These are phyloP conservation scores for Gossypioides kirkii DNA, from an alignment of 345 rosid genomes.

Conservation along the genomic window DNA sequence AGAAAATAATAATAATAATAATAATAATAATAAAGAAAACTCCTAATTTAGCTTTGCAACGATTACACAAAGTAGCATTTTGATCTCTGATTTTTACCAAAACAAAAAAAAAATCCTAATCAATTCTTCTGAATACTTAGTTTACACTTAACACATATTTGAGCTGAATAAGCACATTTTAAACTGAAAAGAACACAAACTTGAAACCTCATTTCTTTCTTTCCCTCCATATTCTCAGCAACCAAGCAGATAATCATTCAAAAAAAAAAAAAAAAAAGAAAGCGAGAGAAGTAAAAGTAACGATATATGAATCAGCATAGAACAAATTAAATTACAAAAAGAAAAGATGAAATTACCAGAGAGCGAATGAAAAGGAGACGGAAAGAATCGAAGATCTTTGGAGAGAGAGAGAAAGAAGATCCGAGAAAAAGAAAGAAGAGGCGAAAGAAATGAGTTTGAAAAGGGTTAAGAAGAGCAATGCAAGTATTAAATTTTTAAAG, in stretches of 20 bases:
- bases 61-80: background rate
- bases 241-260: conserved; percentile 12
- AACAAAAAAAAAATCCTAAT: background rate
- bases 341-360: conserved; percentile 25
- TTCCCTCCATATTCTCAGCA: conserved; percentile 9
- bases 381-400: conserved; percentile 13
- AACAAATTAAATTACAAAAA: background rate
- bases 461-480: background rate
- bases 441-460: conserved; percentile 3
- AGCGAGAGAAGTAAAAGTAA: background rate
- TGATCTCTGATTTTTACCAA: conserved; percentile 1
- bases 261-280: background rate
- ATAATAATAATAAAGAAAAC: background rate
- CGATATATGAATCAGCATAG: background rate
- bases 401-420: background rate
- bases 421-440: background rate
- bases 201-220: background rate
- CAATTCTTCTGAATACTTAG: background rate
- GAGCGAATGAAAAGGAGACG: background rate
- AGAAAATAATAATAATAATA: no score
- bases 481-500: background rate
- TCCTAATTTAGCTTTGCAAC: background rate
- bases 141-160: background rate
- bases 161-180: background rate
- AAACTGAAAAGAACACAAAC: background rate